Evolutionary conservation across 352 stramenopile species (phyloP), one percentile per base, ranked within the genome.

Genomic region (Phytophthora capsici): DNA sequence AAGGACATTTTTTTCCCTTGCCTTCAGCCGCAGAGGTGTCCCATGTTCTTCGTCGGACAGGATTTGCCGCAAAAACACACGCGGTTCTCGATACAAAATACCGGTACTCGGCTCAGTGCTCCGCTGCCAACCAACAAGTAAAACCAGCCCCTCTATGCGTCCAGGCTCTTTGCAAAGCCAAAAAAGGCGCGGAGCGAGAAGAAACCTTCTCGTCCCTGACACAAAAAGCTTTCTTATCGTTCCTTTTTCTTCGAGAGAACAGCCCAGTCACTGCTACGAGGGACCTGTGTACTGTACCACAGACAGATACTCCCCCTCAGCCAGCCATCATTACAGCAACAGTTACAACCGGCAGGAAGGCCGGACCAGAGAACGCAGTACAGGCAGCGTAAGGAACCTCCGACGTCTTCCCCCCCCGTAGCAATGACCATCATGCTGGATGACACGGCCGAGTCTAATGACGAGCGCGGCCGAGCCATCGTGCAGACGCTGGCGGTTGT

Each of bases 401-500:
- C 2, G 36, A 6, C 20, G 6, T 45, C 13, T 25, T 10, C 46
- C 19, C 28, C 44, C 20, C 34, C 28, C 54, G 20, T 30, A 51
- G 16, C 34, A 13, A 73, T 75, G 67, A 38, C 55, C 30, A 51
- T 78, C 47, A 74, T 75, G 58, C 44, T 71, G 47, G 70, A 73
- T 43, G 67, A 75, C 67, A 84, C 82, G 45, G 69, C 66, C 41
- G 78, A 84, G 22, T 76, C 89, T 38, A 88, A 77, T 22, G 86
- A 95, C 52, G 84, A 92, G 51, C 87, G 87, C 25, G 87, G 81
- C 3, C 80, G 75, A 48, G 87, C 87, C 45, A 90, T 95, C 48
- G 85, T 91, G 48, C 80, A 93, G 71, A 92, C 86, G 37, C 69
- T 95, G 44, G 83, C 87, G 13, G 79, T 78, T 22, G 83, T 95